Evolutionary conservation across 179 eudicot genomes (phyloP).

Genomic region (Silene noctiflora): DNA sequence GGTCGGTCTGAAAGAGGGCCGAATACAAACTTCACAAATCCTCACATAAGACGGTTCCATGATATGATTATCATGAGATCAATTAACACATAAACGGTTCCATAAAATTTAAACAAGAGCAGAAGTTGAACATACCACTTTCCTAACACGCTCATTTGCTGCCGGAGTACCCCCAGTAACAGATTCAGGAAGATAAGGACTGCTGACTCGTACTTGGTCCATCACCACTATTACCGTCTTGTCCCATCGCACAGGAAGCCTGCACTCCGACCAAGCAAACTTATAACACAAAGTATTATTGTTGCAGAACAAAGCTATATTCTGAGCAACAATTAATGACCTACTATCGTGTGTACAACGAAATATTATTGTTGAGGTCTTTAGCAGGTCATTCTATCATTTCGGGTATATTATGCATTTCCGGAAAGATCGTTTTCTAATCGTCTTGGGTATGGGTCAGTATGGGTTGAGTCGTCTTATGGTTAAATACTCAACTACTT

Average conservation of each 20-base stretch:
- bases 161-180: slow-evolving; percentile 87
- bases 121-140: slow-evolving; percentile 69
- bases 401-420: too few species aligned
- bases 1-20: background rate
- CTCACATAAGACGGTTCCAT: too few species aligned
- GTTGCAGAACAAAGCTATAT: too few species aligned
- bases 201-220: slow-evolving; percentile 86
- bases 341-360: too few species aligned
- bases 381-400: too few species aligned
- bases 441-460: too few species aligned
- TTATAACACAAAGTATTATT: background rate
- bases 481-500: too few species aligned
- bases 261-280: slow-evolving; percentile 20
- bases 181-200: slow-evolving; percentile 83
- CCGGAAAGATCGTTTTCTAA: too few species aligned
- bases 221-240: slow-evolving; percentile 88
- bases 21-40: background rate
- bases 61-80: background rate
- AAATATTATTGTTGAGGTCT: too few species aligned
- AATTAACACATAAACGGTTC: too few species aligned
- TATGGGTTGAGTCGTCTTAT: too few species aligned
- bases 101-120: background rate
- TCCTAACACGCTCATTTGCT: slow-evolving; percentile 88
- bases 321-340: too few species aligned
- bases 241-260: slow-evolving; percentile 96